Conservation (phyloP, 208 protist species). For the Wallacemonas sp. region DNA sequence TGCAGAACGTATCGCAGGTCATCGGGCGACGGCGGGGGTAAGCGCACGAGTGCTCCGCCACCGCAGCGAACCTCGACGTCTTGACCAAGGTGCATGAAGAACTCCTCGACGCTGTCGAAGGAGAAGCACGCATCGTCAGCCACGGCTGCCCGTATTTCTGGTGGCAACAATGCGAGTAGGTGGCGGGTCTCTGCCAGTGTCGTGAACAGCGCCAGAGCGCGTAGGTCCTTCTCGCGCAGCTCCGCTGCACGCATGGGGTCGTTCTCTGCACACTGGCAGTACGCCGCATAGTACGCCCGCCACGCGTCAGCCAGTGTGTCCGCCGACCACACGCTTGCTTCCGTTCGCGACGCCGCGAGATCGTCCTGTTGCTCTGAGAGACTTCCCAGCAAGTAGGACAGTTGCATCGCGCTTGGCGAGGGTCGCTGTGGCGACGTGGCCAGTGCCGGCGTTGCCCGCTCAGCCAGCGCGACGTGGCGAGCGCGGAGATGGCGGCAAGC, state of each 20-base stretch:
- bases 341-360: constrained; percentile 40
- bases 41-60: constrained; percentile 42
- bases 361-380: constrained; percentile 17
- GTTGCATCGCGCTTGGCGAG: constrained; percentile 23
- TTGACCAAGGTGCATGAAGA: constrained; percentile 77
- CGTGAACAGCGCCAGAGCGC: constrained; percentile 53
- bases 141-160: constrained; percentile 42
- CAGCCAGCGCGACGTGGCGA: neutral
- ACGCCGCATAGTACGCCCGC: constrained; percentile 7
- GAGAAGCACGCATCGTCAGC: constrained; percentile 38
- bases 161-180: constrained; percentile 58
- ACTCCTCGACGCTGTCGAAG: constrained; percentile 58
- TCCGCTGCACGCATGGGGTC: constrained; percentile 28
- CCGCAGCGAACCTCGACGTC: constrained; percentile 71
- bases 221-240: constrained; percentile 53
- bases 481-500: constrained; percentile 8
- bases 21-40: constrained; percentile 43
- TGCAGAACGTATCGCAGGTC: constrained; percentile 56
- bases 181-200: constrained; percentile 65
- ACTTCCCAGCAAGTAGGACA: constrained; percentile 23
- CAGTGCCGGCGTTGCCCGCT: neutral
- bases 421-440: constrained; percentile 7
- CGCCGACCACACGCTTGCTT: constrained; percentile 45
- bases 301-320: constrained; percentile 39
- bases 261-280: neutral